These are phyloP conservation scores for Alternaria gansuensis DNA, from an alignment of 2,329 filamentous ascomycete species.

Conservation along the genomic window DNA sequence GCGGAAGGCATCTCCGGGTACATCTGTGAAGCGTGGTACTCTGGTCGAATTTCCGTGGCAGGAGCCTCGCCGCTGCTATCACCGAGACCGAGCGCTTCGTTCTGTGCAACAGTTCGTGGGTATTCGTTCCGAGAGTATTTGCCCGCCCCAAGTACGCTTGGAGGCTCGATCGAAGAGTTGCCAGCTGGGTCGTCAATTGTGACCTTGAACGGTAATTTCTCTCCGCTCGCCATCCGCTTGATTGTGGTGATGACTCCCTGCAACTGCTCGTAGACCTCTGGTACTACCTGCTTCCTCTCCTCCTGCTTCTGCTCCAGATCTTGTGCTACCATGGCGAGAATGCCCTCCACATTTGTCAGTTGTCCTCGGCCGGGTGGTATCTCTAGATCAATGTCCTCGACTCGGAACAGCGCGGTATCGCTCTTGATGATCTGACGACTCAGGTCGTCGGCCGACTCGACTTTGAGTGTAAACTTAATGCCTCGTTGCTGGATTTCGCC, in stretches of 20 bases:
- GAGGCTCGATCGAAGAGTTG: slow-evolving; percentile 95
- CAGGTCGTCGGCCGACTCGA: slow-evolving; percentile 78
- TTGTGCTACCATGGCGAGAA: slow-evolving; percentile 78
- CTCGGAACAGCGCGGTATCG: slow-evolving; percentile 82
- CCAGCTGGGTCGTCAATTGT: slow-evolving; percentile 90
- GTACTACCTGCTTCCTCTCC: slow-evolving; percentile 77
- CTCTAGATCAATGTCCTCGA: slow-evolving; percentile 92
- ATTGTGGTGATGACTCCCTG: slow-evolving; percentile 77
- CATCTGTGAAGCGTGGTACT: slow-evolving; percentile 60
- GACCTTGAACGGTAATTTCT: slow-evolving; percentile 85
- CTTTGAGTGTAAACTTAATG: slow-evolving; percentile 80
- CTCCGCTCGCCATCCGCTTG: slow-evolving; percentile 78
- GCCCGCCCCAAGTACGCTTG: slow-evolving; percentile 75
- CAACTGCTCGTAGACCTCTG: slow-evolving; percentile 81
- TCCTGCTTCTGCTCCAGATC: slow-evolving; percentile 85
- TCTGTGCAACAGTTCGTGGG: slow-evolving; percentile 82
- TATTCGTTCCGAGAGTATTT: slow-evolving; percentile 93
- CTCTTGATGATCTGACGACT: slow-evolving; percentile 91
- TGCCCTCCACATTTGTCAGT: slow-evolving; percentile 91
- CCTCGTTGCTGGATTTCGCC: slow-evolving; percentile 92
- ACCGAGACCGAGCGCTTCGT: slow-evolving; percentile 81
- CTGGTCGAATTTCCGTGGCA: slow-evolving; percentile 63
- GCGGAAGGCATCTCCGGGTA: slow-evolving; percentile 54
- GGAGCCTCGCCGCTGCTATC: slow-evolving; percentile 60
- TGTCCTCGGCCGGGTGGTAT: slow-evolving; percentile 91